Evolutionary conservation across 495 filamentous ascomycete genomes (phyloP).

Genomic region (Talaromyces ruber): DNA sequence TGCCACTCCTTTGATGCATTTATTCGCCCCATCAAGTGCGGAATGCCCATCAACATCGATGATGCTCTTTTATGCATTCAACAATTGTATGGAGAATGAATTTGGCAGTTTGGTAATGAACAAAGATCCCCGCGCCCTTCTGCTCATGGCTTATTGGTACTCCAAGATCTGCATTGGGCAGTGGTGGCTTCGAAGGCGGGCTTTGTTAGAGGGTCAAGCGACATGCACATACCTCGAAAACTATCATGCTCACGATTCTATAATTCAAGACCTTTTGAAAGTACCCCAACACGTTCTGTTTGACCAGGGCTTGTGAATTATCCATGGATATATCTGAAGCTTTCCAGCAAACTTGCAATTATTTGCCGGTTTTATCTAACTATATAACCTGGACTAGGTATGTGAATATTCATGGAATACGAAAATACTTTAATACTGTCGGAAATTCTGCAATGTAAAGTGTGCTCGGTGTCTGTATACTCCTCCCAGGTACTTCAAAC

Average conservation of each 20-base stretch:
- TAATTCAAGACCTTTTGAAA: not conserved
- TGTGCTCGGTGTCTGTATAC: too few species aligned
- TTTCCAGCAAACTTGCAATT: not conserved
- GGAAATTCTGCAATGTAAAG: too few species aligned
- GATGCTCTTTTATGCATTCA: slow-evolving; percentile 10
- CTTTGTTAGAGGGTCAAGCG: slow-evolving; percentile 26
- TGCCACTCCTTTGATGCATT: slow-evolving; percentile 1
- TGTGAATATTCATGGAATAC: too few species aligned
- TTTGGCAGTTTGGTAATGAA: slow-evolving; percentile 14
- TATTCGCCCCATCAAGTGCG: not conserved
- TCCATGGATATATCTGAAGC: not conserved
- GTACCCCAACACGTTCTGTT: not conserved
- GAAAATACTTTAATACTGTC: too few species aligned
- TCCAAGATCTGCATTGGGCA: slow-evolving; percentile 13
- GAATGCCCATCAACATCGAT: not conserved
- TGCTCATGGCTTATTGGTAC: slow-evolving; percentile 33
- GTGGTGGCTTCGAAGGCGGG: slow-evolving; percentile 27
- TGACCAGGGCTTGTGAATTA: not conserved
- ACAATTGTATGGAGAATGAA: slow-evolving; percentile 10
- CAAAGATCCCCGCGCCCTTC: slow-evolving; percentile 28
- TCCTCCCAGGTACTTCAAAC: too few species aligned
- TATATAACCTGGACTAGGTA: too few species aligned
- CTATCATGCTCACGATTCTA: not conserved
- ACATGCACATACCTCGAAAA: slow-evolving; percentile 28
- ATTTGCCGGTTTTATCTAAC: too few species aligned